Evolutionary conservation across 805 yeast genomes (phyloP).

Genomic region (Candida multigemmis): DNA sequence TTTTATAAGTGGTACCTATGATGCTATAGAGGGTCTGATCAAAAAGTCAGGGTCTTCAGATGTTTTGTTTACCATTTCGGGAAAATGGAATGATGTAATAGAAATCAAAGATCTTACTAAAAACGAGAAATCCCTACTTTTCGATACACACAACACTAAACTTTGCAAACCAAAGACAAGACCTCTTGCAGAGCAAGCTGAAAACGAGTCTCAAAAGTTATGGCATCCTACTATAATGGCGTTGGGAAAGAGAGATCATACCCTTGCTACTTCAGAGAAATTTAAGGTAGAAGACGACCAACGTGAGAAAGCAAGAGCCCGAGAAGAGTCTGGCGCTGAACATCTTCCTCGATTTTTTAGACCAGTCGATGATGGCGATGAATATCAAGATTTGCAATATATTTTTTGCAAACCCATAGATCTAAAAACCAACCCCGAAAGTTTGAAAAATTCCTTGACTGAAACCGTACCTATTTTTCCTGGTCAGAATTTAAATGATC

Average conservation of each 20-base stretch:
- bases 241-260: slow-evolving; percentile 70
- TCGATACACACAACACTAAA: slow-evolving; percentile 39
- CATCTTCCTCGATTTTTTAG: slow-evolving; percentile 76
- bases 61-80: slow-evolving; percentile 56
- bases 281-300: slow-evolving; percentile 82
- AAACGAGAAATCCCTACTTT: slow-evolving; percentile 33
- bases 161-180: slow-evolving; percentile 63
- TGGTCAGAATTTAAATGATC: slow-evolving; percentile 61
- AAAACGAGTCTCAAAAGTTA: slow-evolving; percentile 68
- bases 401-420: slow-evolving; percentile 52
- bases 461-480: slow-evolving; percentile 74
- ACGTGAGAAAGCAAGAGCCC: slow-evolving; percentile 60
- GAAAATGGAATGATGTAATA: slow-evolving; percentile 92
- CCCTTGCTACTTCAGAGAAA: slow-evolving; percentile 81
- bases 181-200: slow-evolving; percentile 72
- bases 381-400: slow-evolving; percentile 47
- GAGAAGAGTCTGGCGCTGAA: slow-evolving; percentile 70
- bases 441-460: slow-evolving; percentile 46
- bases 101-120: slow-evolving; percentile 45
- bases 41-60: slow-evolving; percentile 36
- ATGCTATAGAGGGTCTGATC: slow-evolving; percentile 73
- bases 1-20: slow-evolving; percentile 84
- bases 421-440: slow-evolving; percentile 40
- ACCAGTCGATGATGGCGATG: slow-evolving; percentile 11
- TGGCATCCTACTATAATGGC: slow-evolving; percentile 84